phyloP scores from a whole-genome alignment of 371 early-diverging fungal species.

The Coemansia sp. region DNA sequence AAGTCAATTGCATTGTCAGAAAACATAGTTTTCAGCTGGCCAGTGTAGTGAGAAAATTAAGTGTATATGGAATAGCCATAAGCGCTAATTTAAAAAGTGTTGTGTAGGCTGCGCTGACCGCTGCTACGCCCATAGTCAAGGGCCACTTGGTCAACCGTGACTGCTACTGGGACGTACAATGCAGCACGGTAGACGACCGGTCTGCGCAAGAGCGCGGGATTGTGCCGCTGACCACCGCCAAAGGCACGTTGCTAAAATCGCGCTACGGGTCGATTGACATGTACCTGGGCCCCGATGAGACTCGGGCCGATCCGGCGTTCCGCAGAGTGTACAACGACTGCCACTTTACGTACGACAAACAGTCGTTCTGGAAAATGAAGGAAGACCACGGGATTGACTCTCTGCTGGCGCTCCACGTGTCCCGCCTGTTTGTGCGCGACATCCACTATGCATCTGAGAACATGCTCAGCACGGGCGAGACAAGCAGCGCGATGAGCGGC shows the following conservation, averaged over 20 bases:
- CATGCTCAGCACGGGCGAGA: conserved; percentile 49
- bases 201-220: conserved; percentile 88
- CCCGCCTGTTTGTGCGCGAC: conserved; percentile 96
- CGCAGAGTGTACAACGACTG: conserved; percentile 87
- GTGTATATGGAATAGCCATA: no score
- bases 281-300: conserved; percentile 71
- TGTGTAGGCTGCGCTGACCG: conserved; percentile 79
- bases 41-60: no score
- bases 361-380: conserved; percentile 70
- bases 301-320: conserved; percentile 61
- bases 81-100: conserved; percentile 1
- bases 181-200: conserved; percentile 92
- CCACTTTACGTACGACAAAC: conserved; percentile 72
- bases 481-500: conserved; percentile 44
- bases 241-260: conserved; percentile 72
- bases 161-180: conserved; percentile 96
- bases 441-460: conserved; percentile 60
- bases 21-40: background rate
- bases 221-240: conserved; percentile 59
- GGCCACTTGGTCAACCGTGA: conserved; percentile 94
- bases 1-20: conserved; percentile 9
- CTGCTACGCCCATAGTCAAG: conserved; percentile 90
- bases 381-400: conserved; percentile 78
- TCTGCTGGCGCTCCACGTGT: conserved; percentile 84
- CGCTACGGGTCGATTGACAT: conserved; percentile 94